phyloP scores from a whole-genome alignment of 2,329 filamentous ascomycete species.

The Parascedosporium putredinis region DNA sequence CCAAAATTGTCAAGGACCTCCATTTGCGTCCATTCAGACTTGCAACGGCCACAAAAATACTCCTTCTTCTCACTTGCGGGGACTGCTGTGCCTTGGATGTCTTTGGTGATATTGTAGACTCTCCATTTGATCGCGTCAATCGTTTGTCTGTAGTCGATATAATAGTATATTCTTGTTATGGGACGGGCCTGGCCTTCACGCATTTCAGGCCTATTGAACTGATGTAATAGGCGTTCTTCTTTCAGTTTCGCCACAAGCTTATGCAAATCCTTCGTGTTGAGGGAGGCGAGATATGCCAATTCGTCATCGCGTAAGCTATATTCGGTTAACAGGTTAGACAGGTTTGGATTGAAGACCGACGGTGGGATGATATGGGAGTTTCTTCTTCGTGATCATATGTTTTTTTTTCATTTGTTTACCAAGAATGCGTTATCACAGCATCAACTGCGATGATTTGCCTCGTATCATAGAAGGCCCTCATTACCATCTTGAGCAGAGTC shows the following conservation, averaged over 20 bases:
- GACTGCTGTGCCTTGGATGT: conserved; percentile 74
- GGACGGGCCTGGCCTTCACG: conserved; percentile 73
- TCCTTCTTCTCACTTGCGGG: conserved; percentile 83
- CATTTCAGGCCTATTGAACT: conserved; percentile 49
- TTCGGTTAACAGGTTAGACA: conserved; percentile 61
- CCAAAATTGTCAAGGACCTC: conserved; percentile 75
- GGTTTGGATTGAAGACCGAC: conserved; percentile 37
- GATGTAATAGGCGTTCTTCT: conserved; percentile 61
- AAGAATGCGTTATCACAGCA: conserved; percentile 73
- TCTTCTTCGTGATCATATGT: too few relatives aligned
- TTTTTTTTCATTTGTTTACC: too few relatives aligned
- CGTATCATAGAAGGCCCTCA: conserved; percentile 77
- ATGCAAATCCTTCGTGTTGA: conserved; percentile 85
- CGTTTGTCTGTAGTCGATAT: conserved; percentile 86
- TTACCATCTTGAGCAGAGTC: conserved; percentile 75
- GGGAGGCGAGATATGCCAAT: conserved; percentile 73
- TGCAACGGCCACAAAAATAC: conserved; percentile 73
- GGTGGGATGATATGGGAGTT: too few relatives aligned
- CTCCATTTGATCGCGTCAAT: conserved; percentile 96
- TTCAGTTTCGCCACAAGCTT: conserved; percentile 77
- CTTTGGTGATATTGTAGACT: conserved; percentile 77
- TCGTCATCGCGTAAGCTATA: conserved; percentile 78
- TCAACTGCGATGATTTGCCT: conserved; percentile 79
- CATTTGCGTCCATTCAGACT: conserved; percentile 77
- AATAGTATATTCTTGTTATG: conserved; percentile 87